Evolutionary conservation across 768 basidiomycete genomes (phyloP).

Genomic region (Hygrocybe punicea): DNA sequence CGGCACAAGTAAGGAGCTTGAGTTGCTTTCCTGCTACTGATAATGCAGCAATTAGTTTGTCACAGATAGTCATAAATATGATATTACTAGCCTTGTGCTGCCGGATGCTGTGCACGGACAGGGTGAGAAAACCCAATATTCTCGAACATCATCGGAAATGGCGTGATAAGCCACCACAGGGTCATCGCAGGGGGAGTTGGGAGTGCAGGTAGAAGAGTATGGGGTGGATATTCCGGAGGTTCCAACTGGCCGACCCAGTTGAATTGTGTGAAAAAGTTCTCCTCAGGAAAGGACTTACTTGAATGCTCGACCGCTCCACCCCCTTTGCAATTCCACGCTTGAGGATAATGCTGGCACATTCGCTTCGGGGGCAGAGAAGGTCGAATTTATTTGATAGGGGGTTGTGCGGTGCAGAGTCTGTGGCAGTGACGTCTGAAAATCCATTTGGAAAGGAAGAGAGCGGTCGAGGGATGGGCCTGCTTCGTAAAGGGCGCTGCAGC

Average conservation of each 20-base stretch:
- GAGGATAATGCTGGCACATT: slow-evolving; percentile 73
- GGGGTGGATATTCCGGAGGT: slow-evolving; percentile 38
- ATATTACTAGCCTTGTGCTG: slow-evolving; percentile 22
- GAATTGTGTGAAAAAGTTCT: slow-evolving; percentile 1
- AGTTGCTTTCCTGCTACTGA: slow-evolving; percentile 36
- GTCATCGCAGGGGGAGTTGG: slow-evolving; percentile 52
- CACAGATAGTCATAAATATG: neutral
- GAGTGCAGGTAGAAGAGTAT: slow-evolving; percentile 49
- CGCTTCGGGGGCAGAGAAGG: slow-evolving; percentile 60
- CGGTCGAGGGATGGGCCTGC: slow-evolving; percentile 33
- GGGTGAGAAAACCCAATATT: slow-evolving; percentile 78
- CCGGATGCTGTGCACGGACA: slow-evolving; percentile 40
- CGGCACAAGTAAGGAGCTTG: slow-evolving; percentile 75
- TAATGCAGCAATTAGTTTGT: neutral
- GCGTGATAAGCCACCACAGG: slow-evolving; percentile 75
- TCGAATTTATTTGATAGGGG: slow-evolving; percentile 56
- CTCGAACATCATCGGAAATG: slow-evolving; percentile 80
- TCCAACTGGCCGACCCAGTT: slow-evolving; percentile 48
- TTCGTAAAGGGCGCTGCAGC: slow-evolving; percentile 40
- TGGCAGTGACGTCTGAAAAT: slow-evolving; percentile 38
- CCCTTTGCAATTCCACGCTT: slow-evolving; percentile 55
- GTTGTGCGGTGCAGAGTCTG: slow-evolving; percentile 17
- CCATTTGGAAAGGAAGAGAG: slow-evolving; percentile 47
- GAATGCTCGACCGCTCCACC: slow-evolving; percentile 51
- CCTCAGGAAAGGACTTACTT: slow-evolving; percentile 38